Evolutionary conservation across 2,329 filamentous ascomycete genomes (phyloP).

Genomic region (Hawksworthiomyces lignivorus): DNA sequence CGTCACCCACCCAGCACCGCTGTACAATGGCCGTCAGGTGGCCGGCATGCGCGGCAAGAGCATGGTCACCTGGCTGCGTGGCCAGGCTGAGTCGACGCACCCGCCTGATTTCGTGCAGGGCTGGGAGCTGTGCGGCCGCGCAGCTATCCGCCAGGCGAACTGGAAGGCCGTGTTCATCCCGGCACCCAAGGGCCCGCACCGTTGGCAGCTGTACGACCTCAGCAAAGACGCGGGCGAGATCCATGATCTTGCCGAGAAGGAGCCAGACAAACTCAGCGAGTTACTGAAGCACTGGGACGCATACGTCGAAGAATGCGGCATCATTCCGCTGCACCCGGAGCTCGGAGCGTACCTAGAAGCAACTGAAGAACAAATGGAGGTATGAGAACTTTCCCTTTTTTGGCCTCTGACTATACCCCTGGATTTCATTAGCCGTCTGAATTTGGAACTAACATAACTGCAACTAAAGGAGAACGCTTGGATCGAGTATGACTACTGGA

Average conservation of each 20-base stretch:
- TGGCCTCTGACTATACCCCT: too few species aligned
- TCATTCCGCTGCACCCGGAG: slow-evolving; percentile 6
- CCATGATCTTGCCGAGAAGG: slow-evolving; percentile 19
- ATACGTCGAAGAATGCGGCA: slow-evolving; percentile 19
- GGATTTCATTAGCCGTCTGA: too few species aligned
- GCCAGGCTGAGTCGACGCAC: neutral
- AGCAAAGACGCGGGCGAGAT: slow-evolving; percentile 25
- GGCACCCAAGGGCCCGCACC: slow-evolving; percentile 19
- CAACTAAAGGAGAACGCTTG: slow-evolving; percentile 2
- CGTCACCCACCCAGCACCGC: slow-evolving; percentile 43
- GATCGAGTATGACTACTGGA: slow-evolving; percentile 10
- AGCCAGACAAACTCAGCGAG: slow-evolving; percentile 21
- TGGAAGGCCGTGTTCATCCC: slow-evolving; percentile 27
- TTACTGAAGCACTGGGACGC: slow-evolving; percentile 24
- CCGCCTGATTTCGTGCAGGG: slow-evolving; percentile 18
- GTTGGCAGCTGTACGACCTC: slow-evolving; percentile 28
- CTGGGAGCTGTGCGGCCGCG: slow-evolving; percentile 27
- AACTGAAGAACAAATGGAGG: slow-evolving; percentile 8
- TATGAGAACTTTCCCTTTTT: too few species aligned
- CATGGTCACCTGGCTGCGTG: neutral
- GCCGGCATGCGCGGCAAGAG: slow-evolving; percentile 23
- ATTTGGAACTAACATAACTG: too few species aligned
- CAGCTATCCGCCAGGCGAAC: slow-evolving; percentile 25
- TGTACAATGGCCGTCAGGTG: slow-evolving; percentile 29
- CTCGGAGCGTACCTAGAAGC: slow-evolving; percentile 7